phyloP scores from a whole-genome alignment of 2,329 filamentous ascomycete genomes.

The Fusarium continuum region DNA sequence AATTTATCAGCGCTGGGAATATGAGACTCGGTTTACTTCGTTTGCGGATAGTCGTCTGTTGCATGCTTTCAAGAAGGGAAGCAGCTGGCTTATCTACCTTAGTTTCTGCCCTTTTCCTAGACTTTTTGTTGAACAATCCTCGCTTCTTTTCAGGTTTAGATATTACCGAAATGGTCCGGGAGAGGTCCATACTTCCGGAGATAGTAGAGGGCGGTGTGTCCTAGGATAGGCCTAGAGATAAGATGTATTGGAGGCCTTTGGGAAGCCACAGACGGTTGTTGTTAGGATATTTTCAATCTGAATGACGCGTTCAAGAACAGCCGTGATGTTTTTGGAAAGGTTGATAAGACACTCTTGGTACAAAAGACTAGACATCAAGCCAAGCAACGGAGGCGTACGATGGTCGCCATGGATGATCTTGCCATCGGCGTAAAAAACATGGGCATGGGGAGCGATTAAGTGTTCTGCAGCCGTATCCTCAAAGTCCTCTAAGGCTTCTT shows the following conservation, averaged over 20 bases:
- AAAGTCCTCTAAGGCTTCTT: slow-evolving; percentile 9
- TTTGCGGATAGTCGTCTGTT: slow-evolving; percentile 6
- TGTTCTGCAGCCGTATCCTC: slow-evolving; percentile 11
- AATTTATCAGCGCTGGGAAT: slow-evolving; percentile 5
- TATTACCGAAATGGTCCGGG: slow-evolving; percentile 1
- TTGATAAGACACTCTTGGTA: slow-evolving; percentile 14
- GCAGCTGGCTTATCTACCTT: background rate
- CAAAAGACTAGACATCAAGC: slow-evolving; percentile 10
- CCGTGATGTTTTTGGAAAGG: background rate
- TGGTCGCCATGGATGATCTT: background rate
- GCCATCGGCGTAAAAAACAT: slow-evolving; percentile 8
- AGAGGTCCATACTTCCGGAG: background rate
- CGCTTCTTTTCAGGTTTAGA: slow-evolving; percentile 11
- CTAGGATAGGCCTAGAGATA: background rate
- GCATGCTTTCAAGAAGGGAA: background rate
- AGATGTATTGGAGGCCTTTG: slow-evolving; percentile 4
- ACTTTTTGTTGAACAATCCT: slow-evolving; percentile 4
- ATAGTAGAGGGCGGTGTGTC: slow-evolving; percentile 17
- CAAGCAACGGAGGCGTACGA: slow-evolving; percentile 7
- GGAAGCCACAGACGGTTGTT: slow-evolving; percentile 6
- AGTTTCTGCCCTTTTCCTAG: background rate
- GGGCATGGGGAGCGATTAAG: background rate
- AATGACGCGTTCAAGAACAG: background rate
- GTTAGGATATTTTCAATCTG: slow-evolving; percentile 7
- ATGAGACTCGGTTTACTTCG: slow-evolving; percentile 8